These are phyloP conservation scores for Ceratocystis papillata DNA, from an alignment of 2,329 filamentous ascomycete genomes.

Conservation along the genomic window DNA sequence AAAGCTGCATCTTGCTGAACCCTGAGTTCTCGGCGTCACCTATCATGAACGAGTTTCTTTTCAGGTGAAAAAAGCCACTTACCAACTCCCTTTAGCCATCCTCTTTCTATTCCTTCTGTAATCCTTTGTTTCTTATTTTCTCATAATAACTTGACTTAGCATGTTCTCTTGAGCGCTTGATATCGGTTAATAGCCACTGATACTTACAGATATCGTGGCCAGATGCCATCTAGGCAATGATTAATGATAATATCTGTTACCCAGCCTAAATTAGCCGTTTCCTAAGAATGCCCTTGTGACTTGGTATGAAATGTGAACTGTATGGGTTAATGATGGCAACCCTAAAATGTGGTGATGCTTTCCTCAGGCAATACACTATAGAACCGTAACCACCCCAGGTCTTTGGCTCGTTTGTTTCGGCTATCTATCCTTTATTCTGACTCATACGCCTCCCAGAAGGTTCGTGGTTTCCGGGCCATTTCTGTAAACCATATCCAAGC, in stretches of 20 bases:
- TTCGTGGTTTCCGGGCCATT: not conserved
- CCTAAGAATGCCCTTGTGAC: not conserved
- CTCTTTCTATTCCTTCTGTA: not conserved
- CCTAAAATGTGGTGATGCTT: slow-evolving; percentile 7
- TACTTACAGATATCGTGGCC: not conserved
- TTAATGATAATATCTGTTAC: slow-evolving; percentile 21
- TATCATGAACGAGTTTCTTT: slow-evolving; percentile 81
- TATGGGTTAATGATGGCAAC: not conserved
- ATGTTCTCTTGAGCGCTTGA: not conserved
- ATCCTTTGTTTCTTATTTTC: not conserved
- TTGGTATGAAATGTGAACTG: not conserved
- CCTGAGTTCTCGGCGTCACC: slow-evolving; percentile 90
- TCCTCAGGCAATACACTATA: not conserved
- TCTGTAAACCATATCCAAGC: not conserved
- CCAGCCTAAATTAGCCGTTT: not conserved
- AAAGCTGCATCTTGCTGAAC: slow-evolving; percentile 78
- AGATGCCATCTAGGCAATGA: slow-evolving; percentile 9
- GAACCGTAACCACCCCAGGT: not conserved
- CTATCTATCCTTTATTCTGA: not conserved
- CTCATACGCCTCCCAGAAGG: not conserved
- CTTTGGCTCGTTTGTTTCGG: not conserved
- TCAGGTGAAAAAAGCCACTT: slow-evolving; percentile 38
- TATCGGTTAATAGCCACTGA: not conserved
- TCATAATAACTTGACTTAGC: not conserved
- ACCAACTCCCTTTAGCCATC: too few relatives aligned